A percentile compares a stretch with the other conserved stretches of the same genome.
Evolutionary conservation across 768 basidiomycete species (phyloP).

Genomic region (Xerocomellus amylosporus): DNA sequence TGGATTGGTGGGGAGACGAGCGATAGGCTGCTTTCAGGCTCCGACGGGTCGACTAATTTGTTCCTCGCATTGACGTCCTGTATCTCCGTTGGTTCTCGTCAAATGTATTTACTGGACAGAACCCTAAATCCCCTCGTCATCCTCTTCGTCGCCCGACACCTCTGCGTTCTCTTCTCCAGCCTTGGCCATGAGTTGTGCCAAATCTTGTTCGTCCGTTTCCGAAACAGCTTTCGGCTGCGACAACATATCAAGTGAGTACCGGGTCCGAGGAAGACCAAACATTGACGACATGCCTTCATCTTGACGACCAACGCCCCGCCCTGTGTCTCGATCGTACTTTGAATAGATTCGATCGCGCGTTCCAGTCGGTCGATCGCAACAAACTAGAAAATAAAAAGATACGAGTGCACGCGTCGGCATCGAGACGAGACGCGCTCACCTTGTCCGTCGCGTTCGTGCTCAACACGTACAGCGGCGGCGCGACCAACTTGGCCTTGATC

Average conservation of each 20-base stretch:
- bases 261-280: not conserved
- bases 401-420: not conserved
- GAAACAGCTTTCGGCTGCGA: conserved; percentile 93
- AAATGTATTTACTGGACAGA: no score
- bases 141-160: conserved; percentile 92
- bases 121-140: conserved; percentile 49
- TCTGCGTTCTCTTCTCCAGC: conserved; percentile 93
- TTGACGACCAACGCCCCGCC: conserved; percentile 89
- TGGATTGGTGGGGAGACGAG: no score
- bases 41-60: no score
- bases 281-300: conserved; percentile 71
- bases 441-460: conserved; percentile 98
- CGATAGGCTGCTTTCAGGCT: no score
- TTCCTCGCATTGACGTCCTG: no score
- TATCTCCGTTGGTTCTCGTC: no score
- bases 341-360: conserved; percentile 89
- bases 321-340: conserved; percentile 74
- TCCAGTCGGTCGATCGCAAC: conserved; percentile 92
- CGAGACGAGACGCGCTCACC: conserved; percentile 36
- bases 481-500: conserved; percentile 95
- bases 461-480: conserved; percentile 93
- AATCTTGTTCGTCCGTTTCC: conserved; percentile 95
- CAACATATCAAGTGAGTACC: not conserved
- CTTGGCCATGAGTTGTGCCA: conserved; percentile 95
- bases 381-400: conserved; percentile 66